Conservation (phyloP, 805 yeast species). For the Huiozyma naganishii region DNA sequence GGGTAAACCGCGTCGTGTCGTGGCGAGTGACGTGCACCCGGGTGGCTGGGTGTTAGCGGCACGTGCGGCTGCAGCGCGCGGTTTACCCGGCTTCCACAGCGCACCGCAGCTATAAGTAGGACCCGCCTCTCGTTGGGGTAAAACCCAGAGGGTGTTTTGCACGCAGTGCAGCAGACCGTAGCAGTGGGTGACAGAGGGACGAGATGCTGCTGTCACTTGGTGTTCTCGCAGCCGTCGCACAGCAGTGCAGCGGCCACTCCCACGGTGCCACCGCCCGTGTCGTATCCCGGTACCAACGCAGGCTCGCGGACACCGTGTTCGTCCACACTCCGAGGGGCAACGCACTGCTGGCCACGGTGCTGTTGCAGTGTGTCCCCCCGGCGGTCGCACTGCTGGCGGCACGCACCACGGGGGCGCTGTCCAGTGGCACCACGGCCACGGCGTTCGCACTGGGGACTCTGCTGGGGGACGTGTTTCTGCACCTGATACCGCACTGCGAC, state of each 20-base stretch:
- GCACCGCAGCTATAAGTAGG: too few relatives aligned
- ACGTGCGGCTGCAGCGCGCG: too few relatives aligned
- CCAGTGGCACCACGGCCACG: conserved; percentile 32
- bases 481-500: conserved; percentile 52
- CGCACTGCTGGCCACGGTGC: conserved; percentile 51
- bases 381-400: conserved; percentile 29
- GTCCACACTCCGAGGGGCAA: conserved; percentile 40
- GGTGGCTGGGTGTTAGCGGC: too few relatives aligned
- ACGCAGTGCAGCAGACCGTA: too few relatives aligned
- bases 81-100: too few relatives aligned
- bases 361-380: conserved; percentile 58
- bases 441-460: conserved; percentile 71
- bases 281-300: background rate
- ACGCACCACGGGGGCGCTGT: background rate
- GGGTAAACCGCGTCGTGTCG: too few relatives aligned
- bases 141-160: too few relatives aligned
- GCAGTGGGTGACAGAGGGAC: too few relatives aligned
- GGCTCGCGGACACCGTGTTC: conserved; percentile 6
- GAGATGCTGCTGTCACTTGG: background rate
- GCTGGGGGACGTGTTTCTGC: conserved; percentile 64
- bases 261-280: background rate
- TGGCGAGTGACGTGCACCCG: too few relatives aligned
- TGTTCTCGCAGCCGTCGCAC: background rate
- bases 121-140: too few relatives aligned
- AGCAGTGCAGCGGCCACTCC: background rate